Conservation (phyloP, 805 yeast species). For the Cyberlindnera veronae region DNA sequence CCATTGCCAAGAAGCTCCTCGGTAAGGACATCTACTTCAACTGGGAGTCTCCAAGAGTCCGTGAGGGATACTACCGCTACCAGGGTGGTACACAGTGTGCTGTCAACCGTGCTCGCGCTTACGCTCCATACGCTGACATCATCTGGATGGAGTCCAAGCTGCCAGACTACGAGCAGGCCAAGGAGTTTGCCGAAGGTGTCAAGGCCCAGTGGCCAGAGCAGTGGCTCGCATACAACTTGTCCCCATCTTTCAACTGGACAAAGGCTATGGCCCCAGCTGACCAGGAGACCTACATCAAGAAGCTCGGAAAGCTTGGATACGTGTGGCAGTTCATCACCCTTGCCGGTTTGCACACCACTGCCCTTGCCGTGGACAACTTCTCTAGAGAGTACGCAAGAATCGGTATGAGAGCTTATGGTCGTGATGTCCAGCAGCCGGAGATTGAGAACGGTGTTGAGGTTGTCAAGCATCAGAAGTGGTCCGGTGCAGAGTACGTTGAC, state of each 20-base stretch:
- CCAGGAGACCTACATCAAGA: conserved; percentile 84
- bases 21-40: conserved; percentile 85
- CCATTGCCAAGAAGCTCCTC: conserved; percentile 66
- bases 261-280: conserved; percentile 84
- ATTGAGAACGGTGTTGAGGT: conserved; percentile 89
- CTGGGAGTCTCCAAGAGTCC: conserved; percentile 93
- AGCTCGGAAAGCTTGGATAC: conserved; percentile 85
- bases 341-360: conserved; percentile 96
- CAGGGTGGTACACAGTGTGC: conserved; percentile 97
- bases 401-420: conserved; percentile 97
- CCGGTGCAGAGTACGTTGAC: conserved; percentile 96
- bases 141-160: conserved; percentile 98
- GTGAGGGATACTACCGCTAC: conserved; percentile 97
- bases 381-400: conserved; percentile 70
- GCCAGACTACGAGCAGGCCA: conserved; percentile 91
- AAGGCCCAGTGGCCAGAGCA: conserved; percentile 76
- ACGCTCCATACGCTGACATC: conserved; percentile 90
- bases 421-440: conserved; percentile 80
- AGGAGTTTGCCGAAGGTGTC: conserved; percentile 92
- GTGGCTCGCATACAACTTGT: conserved; percentile 95
- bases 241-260: conserved; percentile 98
- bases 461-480: conserved; percentile 98
- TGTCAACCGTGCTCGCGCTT: conserved; percentile 92
- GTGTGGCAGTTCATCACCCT: conserved; percentile 97
- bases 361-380: conserved; percentile 84